Evolutionary conservation across 768 basidiomycete species (phyloP), one percentile per base, ranked within the genome.

Genomic region (Cytidiella melzeri): DNA sequence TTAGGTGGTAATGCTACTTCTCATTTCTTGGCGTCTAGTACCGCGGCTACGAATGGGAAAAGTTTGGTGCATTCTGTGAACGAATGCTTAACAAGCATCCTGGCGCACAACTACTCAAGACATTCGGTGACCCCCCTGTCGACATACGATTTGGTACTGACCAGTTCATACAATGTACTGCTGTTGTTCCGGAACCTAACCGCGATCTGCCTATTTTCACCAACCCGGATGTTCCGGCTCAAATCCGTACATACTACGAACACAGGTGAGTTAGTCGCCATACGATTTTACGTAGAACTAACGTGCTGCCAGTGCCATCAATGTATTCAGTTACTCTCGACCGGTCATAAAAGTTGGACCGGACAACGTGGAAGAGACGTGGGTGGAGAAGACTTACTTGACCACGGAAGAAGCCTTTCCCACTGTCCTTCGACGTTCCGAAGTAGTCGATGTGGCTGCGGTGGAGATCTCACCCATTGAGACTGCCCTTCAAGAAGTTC

Each of bases 41-140:
- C 64, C 90, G 95, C 40, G 95, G 93, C 1, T 88, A 83, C 60
- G 92, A 92, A 60, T 92, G 89, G 92, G 94, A 98, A 69, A 93
- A 90, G 60, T 92, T 83, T 53, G 84, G 84, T 5, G 79, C 86
- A 2, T 92, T 88, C 70, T 91, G 90, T 67, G 92, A 97, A 64
- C 74, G 87, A 30, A 88, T 96, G 82, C 79, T 93, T 47, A 85
- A 82, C 65, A 95, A 94, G 63, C 89, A 92, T 66, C 84, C 89
- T 3, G 83, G 83, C 19, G 89, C 93, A 4, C 86, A 86, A 50
- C 66, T 96, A 9, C 67, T 95, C 41, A 88, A 84, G 61, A 73
- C 71, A 1, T 72, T 76, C 28, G 80, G 84, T 18, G 87, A 94
- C 42, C 90, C 93, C 3, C 75, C 84, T 11, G 83, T 84, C 6